Evolutionary conservation across 2,329 filamentous ascomycete species (phyloP), one percentile per base, ranked within the genome.

Genomic region (Allantophomopsis cytisporea): DNA sequence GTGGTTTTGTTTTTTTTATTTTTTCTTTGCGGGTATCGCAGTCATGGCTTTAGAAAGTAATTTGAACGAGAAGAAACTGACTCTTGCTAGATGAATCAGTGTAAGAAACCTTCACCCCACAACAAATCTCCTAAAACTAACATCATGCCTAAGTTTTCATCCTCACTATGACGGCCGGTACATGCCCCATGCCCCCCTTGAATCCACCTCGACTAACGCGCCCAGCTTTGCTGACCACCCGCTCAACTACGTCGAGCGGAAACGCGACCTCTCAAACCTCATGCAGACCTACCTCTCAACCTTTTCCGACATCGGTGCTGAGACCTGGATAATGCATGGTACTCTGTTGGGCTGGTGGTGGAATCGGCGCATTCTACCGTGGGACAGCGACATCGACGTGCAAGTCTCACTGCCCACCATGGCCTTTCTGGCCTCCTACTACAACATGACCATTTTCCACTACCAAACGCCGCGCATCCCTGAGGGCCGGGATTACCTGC

Each of bases 291-390:
- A 89, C 60, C 68, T 91, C 37, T 65, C 69, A 34, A 79, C 75
- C 38, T 80, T 83, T 56, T 60, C 65, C 38, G 65, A 71, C 20
- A 66, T 81, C 42, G 72, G 73, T 3, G 60, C 54, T 7, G 53
- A 57, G 43, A 55, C 54, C 41, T 57, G 54, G 54, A 73, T 91
- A 42, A 83, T 85, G 43, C 85, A 93, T 58, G 85, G 85, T 38
- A 87, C 84, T 11, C 63, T 91, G 38, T 64, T 93, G 16, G 85
- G 84, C 8, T 93, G 85, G 85, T 91, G 83, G 82, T 93, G 85
- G 85, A 88, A 86, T 44, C 68, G 62, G 37, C 59, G 73, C 60
- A 76, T 84, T 53, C 73, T 88, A 59, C 82, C 83, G 1, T 88
- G 83, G 83, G 84, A 89, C 57, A 83, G 77, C 61, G 84, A 91